phyloP scores from a whole-genome alignment of 2,329 filamentous ascomycete genomes.

The Periconia sp. region DNA sequence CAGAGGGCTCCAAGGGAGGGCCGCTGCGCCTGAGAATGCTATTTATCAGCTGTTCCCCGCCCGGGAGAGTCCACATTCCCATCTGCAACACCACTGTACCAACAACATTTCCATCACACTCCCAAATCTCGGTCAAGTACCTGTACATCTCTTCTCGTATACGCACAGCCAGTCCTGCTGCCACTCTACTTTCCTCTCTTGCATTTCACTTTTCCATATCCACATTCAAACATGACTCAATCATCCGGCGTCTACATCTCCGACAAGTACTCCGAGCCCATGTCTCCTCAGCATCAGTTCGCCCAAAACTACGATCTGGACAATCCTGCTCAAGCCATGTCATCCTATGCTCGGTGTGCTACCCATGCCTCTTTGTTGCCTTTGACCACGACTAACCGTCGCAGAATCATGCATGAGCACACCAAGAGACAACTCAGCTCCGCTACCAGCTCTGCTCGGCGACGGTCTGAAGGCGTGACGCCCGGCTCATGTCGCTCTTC shows the following conservation, averaged over 20 bases:
- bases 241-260: constrained; percentile 44
- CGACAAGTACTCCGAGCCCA: constrained; percentile 49
- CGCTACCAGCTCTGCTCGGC: constrained; percentile 52
- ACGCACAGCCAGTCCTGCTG: too few relatives aligned
- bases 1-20: too few relatives aligned
- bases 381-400: constrained; percentile 14
- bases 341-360: constrained; percentile 52
- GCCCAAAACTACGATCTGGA: constrained; percentile 51
- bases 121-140: too few relatives aligned
- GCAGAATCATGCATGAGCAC: constrained; percentile 57
- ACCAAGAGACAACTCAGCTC: constrained; percentile 56
- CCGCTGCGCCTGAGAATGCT: too few relatives aligned
- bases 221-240: too few relatives aligned
- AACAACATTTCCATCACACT: too few relatives aligned
- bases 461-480: constrained; percentile 40
- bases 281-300: constrained; percentile 52
- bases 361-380: too few relatives aligned
- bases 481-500: constrained; percentile 18
- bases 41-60: too few relatives aligned
- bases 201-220: constrained; percentile 2
- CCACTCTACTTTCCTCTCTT: too few relatives aligned
- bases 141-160: too few relatives aligned
- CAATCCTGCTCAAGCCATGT: constrained; percentile 47
- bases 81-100: too few relatives aligned
- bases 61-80: too few relatives aligned